These are phyloP conservation scores for Cladorrhinum sp. DNA, from an alignment of 2,329 filamentous ascomycete species.

Conservation along the genomic window DNA sequence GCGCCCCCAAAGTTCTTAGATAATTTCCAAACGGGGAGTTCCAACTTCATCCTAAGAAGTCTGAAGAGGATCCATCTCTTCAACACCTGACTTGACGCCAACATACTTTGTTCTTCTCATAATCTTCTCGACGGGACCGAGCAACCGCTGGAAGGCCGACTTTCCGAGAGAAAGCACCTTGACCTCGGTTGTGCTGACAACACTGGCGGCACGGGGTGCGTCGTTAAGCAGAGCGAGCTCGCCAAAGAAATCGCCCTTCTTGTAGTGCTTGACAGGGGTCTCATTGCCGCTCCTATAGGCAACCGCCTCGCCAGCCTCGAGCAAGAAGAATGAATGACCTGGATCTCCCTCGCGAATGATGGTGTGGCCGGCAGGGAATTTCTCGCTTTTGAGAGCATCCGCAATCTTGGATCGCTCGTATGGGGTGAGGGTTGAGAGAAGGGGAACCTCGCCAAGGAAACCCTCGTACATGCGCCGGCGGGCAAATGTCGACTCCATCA, in stretches of 20 bases:
- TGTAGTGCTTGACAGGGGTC: conserved; percentile 73
- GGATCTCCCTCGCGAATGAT: conserved; percentile 93
- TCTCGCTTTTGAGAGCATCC: conserved; percentile 88
- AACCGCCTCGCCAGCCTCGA: conserved; percentile 83
- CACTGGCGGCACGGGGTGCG: conserved; percentile 84
- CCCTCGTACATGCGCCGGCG: conserved; percentile 95
- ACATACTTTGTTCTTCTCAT: conserved; percentile 76
- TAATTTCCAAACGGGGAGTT: background rate
- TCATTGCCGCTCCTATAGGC: conserved; percentile 75
- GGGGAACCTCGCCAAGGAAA: conserved; percentile 89
- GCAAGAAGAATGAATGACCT: conserved; percentile 85
- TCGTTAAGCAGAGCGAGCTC: conserved; percentile 93
- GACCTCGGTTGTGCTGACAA: conserved; percentile 79
- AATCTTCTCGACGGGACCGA: conserved; percentile 91
- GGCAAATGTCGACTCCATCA: conserved; percentile 98
- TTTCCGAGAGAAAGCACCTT: conserved; percentile 93
- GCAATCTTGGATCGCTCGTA: conserved; percentile 98
- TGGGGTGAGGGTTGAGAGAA: conserved; percentile 76
- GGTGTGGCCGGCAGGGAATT: conserved; percentile 72
- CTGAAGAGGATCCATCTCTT: conserved; percentile 66
- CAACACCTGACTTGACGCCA: conserved; percentile 58
- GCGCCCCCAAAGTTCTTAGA: background rate
- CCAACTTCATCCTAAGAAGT: conserved; percentile 23
- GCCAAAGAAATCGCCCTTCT: conserved; percentile 94
- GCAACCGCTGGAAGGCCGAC: conserved; percentile 87